Conservation (phyloP, 768 basidiomycete species). For the Mycena kentingensis region DNA sequence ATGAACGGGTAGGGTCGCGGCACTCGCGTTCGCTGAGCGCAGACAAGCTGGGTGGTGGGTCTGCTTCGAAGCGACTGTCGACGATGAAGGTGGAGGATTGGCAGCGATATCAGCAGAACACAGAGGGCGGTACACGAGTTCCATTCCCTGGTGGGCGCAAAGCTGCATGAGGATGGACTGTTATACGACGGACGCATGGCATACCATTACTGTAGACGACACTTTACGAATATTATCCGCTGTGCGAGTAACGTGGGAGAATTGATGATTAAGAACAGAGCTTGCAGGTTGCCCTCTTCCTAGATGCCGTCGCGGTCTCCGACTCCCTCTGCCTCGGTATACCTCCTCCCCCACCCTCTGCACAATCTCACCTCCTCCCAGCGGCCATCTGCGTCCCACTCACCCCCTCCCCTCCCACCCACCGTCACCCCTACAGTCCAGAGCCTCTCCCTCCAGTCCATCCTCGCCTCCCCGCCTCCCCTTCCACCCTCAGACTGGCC, state of each 20-base stretch:
- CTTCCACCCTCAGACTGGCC: conserved; percentile 29
- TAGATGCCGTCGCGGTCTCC: conserved; percentile 55
- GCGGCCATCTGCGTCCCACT: conserved; percentile 20
- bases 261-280: conserved; percentile 27
- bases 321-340: too few relatives aligned
- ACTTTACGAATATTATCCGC: too few relatives aligned
- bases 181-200: too few relatives aligned
- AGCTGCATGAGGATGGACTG: conserved; percentile 37
- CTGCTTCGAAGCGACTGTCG: conserved; percentile 65
- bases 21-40: conserved; percentile 63
- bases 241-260: too few relatives aligned
- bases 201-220: too few relatives aligned
- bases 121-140: conserved; percentile 42
- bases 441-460: conserved; percentile 51
- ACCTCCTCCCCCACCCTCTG: too few relatives aligned
- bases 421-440: conserved; percentile 44
- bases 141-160: conserved; percentile 57
- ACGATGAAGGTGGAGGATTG: conserved; percentile 85
- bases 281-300: conserved; percentile 26
- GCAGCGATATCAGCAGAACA: conserved; percentile 70
- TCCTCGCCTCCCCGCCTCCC: conserved; percentile 54
- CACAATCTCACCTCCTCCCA: too few relatives aligned
- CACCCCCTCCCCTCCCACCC: conserved; percentile 25
- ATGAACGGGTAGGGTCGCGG: conserved; percentile 37
- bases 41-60: conserved; percentile 49